phyloP scores from a whole-genome alignment of 306 rosid genomes.

The Gleditsia sinensis region DNA sequence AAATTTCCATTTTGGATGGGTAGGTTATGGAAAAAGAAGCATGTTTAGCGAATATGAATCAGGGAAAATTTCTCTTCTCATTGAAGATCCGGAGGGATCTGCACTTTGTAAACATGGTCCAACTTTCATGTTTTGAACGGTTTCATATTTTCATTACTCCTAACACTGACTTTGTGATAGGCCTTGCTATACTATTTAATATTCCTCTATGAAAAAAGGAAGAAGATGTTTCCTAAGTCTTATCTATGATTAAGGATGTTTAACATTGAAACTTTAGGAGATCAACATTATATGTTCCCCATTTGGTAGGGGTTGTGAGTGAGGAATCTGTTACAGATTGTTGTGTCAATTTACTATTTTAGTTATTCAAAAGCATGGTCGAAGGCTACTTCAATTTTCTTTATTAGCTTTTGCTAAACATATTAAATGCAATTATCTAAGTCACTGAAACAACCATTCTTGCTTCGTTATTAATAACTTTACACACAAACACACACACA shows the following conservation, averaged over 20 bases:
- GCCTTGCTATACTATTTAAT: background rate
- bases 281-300: background rate
- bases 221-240: background rate
- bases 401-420: background rate
- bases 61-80: background rate
- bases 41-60: background rate
- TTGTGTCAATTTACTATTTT: background rate
- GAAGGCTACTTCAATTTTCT: background rate
- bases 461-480: constrained; percentile 24
- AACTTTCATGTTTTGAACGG: background rate
- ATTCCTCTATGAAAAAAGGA: background rate
- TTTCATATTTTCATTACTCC: background rate
- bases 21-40: background rate
- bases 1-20: background rate
- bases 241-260: background rate
- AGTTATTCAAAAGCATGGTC: background rate
- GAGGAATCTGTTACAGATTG: background rate
- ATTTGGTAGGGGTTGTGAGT: background rate
- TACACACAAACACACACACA: too few relatives aligned
- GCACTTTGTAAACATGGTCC: background rate
- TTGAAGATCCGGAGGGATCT: background rate
- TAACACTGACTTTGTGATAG: background rate
- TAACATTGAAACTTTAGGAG: background rate
- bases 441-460: background rate
- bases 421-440: background rate